phyloP scores from a whole-genome alignment of 257 asterid species.

The Sherardia arvensis region DNA sequence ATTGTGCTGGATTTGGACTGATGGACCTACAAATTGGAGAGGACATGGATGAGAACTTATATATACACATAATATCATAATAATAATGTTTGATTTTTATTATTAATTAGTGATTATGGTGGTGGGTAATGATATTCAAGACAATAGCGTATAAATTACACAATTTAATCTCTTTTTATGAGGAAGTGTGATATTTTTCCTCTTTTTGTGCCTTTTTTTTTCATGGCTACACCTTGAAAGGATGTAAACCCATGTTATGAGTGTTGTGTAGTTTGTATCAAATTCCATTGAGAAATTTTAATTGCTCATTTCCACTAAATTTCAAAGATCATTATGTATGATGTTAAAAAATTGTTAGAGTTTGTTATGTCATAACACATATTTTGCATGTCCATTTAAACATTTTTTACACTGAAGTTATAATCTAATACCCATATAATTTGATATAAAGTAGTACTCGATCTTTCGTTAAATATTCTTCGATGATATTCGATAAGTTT shows the following conservation, averaged over 20 bases:
- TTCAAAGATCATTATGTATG: too few relatives aligned
- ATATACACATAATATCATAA: too few relatives aligned
- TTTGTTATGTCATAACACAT: too few relatives aligned
- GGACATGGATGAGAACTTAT: constrained; percentile 11
- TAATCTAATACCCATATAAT: too few relatives aligned
- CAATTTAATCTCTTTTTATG: constrained; percentile 9
- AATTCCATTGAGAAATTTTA: not conserved
- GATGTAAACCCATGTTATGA: constrained; percentile 36
- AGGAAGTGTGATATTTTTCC: constrained; percentile 24
- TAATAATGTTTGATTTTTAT: not conserved
- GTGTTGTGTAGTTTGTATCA: constrained; percentile 29
- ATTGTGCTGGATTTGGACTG: constrained; percentile 70
- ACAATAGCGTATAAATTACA: constrained; percentile 16
- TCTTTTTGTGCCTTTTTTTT: constrained; percentile 35
- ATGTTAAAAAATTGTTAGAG: too few relatives aligned
- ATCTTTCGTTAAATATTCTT: too few relatives aligned
- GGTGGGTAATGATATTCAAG: constrained; percentile 10
- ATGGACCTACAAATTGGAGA: not conserved
- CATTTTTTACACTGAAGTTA: too few relatives aligned
- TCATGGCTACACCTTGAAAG: constrained; percentile 44
- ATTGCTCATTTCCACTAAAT: not conserved
- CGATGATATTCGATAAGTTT: too few relatives aligned
- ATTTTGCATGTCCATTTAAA: too few relatives aligned
- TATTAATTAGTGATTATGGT: not conserved
- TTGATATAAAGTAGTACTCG: too few relatives aligned